Evolutionary conservation across 257 asterid species (phyloP).

Genomic region (Cruciata laevipes): DNA sequence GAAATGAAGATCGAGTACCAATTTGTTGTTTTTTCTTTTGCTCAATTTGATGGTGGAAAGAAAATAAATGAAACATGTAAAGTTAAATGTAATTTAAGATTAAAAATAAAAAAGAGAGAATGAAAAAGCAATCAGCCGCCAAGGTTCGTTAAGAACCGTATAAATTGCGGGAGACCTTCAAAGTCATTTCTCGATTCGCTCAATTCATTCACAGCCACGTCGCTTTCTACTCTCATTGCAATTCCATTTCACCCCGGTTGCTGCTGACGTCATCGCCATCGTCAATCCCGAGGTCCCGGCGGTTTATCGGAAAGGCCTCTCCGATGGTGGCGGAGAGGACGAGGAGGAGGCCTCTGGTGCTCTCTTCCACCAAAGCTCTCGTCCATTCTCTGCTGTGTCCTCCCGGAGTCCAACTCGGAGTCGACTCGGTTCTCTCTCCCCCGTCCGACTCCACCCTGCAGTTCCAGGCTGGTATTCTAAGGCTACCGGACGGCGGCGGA

Average conservation of each 20-base stretch:
- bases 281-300: neutral
- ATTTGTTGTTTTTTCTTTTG: too few species aligned
- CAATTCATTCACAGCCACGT: neutral
- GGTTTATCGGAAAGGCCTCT: neutral
- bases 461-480: conserved; percentile 62
- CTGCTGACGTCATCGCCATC: neutral
- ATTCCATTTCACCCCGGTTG: neutral
- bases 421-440: conserved; percentile 12
- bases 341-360: conserved; percentile 74
- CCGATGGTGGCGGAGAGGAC: conserved; percentile 74
- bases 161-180: neutral
- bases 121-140: neutral
- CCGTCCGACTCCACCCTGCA: conserved; percentile 26
- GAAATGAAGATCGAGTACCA: too few species aligned
- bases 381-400: conserved; percentile 46
- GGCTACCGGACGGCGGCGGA: conserved; percentile 23
- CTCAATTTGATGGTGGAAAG: too few species aligned
- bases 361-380: conserved; percentile 71
- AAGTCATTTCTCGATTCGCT: conserved; percentile 7
- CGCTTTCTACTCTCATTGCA: neutral
- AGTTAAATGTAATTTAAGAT: too few species aligned
- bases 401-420: conserved; percentile 19
- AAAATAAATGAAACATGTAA: too few species aligned
- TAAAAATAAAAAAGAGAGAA: neutral
- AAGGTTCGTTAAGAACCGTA: neutral